Evolutionary conservation across 2,329 filamentous ascomycete genomes (phyloP), one percentile per base, ranked within the genome.

Genomic region (Trichophyton schoenleinii): DNA sequence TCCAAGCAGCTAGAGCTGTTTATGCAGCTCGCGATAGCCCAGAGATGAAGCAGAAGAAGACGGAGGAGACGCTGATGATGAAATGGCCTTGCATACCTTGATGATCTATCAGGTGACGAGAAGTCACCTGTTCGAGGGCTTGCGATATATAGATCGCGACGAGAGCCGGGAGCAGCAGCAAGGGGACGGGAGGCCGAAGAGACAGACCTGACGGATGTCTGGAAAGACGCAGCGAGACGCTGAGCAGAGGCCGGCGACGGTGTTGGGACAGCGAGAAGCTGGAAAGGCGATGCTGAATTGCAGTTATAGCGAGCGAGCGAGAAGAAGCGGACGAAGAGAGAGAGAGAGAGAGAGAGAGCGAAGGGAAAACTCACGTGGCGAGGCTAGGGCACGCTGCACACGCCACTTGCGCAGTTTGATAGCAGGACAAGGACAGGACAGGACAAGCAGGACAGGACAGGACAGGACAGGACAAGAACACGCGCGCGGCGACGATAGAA

Each of bases 51-150:
- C 22, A 34, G 48, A 20, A 6, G 25, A 46, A 7, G 15, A 34
- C 8, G 41, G 15, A 44, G 41, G 7, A 36, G 49, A 59, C 18
- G 34, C 22, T 9, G 49, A 42, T 28, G 63, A 61, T 60, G 57
- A 58, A 63, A 58, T 42, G 55, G 55, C 36, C 34, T 48, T 44
- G 55, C 61, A 41, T 62, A 59, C 61, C 58, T 62, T 63, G 63
- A 63, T 63, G 62, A 60, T 63, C 46, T 64, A 65, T 65, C 64
- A 65, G 63, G 65, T 63, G 62, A 62, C 64, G 61, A 66, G 60
- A 66, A 62, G 63, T 63, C 64, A 65, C 59, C 58, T 65, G 63
- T 13, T 63, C 59, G 58, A 48, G 61, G 44, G 61, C 55, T 48
- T 61, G 61, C 59, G 62, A 63, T 65, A 63, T 65, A 65, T 65